Evolutionary conservation across 805 yeast species (phyloP), one percentile per base, ranked within the genome.

Genomic region (Barnettozyma populi): DNA sequence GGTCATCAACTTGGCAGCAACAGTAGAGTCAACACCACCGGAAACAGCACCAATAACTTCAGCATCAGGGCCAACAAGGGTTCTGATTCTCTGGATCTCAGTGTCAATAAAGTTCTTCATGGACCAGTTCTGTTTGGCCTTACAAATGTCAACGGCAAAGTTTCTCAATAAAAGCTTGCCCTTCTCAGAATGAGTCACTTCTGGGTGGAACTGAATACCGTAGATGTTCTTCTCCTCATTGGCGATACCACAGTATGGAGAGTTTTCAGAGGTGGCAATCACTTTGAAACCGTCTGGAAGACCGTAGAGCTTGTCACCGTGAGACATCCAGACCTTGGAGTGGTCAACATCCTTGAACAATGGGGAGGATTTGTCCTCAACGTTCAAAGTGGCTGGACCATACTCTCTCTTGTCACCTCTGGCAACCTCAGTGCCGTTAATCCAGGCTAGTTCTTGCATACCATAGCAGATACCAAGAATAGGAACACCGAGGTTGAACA

Each of bases 41-140:
- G 97, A 89, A 56, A 94, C 99, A 47, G 99, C 99, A 72, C 99
- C 99, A 64, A 94, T 94, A 55, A 94, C 99, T 73, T 94, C 98
- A 49, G 97, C 98, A 49, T 90, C 84, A 57, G 97, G 97, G 45
- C 99, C 99, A 57, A 94, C 97, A 56, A 92, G 75, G 46, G 79
- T 76, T 70, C 90, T 80, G 60, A 94, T 94, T 71, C 99, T 84
- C 57, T 86, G 82, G 62, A 94, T 90, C 76, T 94, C 99, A 55
- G 97, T 89, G 62, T 89, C 96, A 63, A 94, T 87, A 71, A 94
- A 94, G 77, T 94, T 94, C 73, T 85, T 87, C 99, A 94, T 94
- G 49, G 92, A 86, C 99, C 99, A 94, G 78, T 85, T 90, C 71
- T 86, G 88, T 42, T 73, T 65, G 58, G 94, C 95, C 49, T 83